Base-by-base conservation (phyloP, 495 filamentous ascomycete species). In the Cercophora samala region DNA sequence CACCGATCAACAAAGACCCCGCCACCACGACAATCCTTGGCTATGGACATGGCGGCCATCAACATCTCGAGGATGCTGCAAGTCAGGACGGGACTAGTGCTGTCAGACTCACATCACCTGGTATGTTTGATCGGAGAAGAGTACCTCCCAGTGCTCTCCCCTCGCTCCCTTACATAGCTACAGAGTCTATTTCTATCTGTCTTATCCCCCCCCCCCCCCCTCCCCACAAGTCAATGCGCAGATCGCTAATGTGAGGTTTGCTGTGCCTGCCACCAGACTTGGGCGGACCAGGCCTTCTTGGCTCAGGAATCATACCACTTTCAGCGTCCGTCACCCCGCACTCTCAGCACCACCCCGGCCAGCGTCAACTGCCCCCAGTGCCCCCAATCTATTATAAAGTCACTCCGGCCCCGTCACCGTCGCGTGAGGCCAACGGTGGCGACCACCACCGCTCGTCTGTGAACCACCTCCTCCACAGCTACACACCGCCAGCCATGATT, bases 301-400 rank as follows among this genome's bases (percentile, higher is more conserved):
- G 61, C 66, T 51, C 68, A 62, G 64, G 42, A 67, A 74, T 74
- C 70, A 74, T 73, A 73, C 73, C 73, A 73, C 73, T 69, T 66
- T 64, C 63, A 63, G 65, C 18, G 13, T 62, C 53, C 53, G 63
- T 32, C 69, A 68, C 74, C 74, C 74, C 75, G 74, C 75, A 74
- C 67, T 46, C 23, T 59, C 70, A 68, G 63, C 24, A 60, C 17
- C 19, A 26, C 58, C 58, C 58, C 8, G 18, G 22, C 21, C 58
- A 42, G n/a, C 59, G 46, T n/a, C 56, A 58, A 58, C 67, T 59
- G 59, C 46, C 56, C 51, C 70, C 63, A 53, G 65, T 62, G 61
- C 65, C 37, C 25, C 64, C 69, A 46, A 60, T 55, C 37, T 62
- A 71, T 73, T 62, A 71, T 73, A 77, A 72, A 75, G 73, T 69